Percentiles rank a stretch among this genome's conserved stretches.
Conservation (phyloP, 1,139 yeast genomes). For the Sugiyamaella neomexicana region DNA sequence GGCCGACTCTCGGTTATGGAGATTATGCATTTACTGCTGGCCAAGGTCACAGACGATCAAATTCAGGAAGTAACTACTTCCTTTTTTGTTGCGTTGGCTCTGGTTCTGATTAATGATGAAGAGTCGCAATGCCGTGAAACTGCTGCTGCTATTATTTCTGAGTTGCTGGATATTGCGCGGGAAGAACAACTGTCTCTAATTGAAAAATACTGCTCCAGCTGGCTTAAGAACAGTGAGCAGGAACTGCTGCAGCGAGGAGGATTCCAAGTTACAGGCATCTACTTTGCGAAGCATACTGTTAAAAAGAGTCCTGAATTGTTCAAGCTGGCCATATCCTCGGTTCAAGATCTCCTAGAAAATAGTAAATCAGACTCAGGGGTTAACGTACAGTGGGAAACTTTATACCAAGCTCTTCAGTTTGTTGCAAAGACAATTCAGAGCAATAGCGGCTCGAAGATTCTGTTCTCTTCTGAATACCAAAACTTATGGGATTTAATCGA, state of each 20-base stretch:
- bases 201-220: conserved; percentile 60
- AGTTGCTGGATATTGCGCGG: conserved; percentile 56
- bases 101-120: conserved; percentile 76
- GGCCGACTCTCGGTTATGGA: conserved; percentile 95
- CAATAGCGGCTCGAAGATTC: conserved; percentile 25
- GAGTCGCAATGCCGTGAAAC: conserved; percentile 81
- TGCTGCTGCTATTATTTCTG: conserved; percentile 65
- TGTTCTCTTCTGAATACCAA: conserved; percentile 40
- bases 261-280: conserved; percentile 67
- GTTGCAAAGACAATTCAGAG: conserved; percentile 41
- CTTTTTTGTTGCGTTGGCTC: conserved; percentile 78
- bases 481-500: conserved; percentile 55
- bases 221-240: conserved; percentile 60
- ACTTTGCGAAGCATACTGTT: conserved; percentile 52
- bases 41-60: conserved; percentile 64
- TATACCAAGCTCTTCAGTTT: conserved; percentile 65
- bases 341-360: conserved; percentile 29
- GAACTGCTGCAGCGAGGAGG: conserved; percentile 69
- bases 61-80: conserved; percentile 64
- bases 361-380: conserved; percentile 28
- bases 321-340: conserved; percentile 28
- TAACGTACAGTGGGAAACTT: conserved; percentile 63
- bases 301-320: conserved; percentile 24
- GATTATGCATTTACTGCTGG: conserved; percentile 66
- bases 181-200: conserved; percentile 47